phyloP scores from a whole-genome alignment of 805 yeast species.

The Zygosaccharomyces siamensis region DNA sequence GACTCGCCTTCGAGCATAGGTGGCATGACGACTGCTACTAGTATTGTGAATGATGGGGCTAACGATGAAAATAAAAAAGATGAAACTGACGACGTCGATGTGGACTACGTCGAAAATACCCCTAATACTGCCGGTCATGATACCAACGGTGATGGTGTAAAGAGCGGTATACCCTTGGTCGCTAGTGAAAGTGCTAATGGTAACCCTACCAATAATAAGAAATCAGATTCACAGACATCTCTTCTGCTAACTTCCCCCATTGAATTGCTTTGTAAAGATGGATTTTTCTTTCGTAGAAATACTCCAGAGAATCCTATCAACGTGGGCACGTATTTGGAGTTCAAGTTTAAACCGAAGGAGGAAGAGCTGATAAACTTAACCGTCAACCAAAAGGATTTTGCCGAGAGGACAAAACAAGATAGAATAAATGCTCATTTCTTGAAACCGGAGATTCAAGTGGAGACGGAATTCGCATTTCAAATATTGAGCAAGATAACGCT shows the following conservation, averaged over 20 bases:
- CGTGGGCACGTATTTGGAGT: constrained; percentile 30
- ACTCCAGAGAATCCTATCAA: constrained; percentile 29
- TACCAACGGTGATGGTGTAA: constrained; percentile 4
- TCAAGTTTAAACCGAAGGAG: constrained; percentile 31
- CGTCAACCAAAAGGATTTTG: constrained; percentile 19
- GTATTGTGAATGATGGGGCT: neutral
- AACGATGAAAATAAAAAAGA: neutral
- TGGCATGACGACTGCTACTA: neutral
- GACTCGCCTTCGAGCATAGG: neutral
- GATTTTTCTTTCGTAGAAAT: constrained; percentile 30
- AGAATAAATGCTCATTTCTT: constrained; percentile 31
- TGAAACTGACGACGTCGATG: too few species aligned
- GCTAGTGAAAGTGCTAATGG: neutral
- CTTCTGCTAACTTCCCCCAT: constrained; percentile 28
- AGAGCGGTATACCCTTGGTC: neutral
- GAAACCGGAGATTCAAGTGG: constrained; percentile 27
- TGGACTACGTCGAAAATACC: neutral
- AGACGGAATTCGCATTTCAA: constrained; percentile 27
- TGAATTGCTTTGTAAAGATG: constrained; percentile 31
- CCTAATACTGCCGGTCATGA: constrained; percentile 4
- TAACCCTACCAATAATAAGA: neutral
- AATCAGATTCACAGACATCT: constrained; percentile 14
- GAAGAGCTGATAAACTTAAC: constrained; percentile 25
- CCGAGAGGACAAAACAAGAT: constrained; percentile 22
- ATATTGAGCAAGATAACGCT: constrained; percentile 28